Base-by-base conservation (phyloP, 495 filamentous ascomycete species). In the Penicillium robsamsonii region DNA sequence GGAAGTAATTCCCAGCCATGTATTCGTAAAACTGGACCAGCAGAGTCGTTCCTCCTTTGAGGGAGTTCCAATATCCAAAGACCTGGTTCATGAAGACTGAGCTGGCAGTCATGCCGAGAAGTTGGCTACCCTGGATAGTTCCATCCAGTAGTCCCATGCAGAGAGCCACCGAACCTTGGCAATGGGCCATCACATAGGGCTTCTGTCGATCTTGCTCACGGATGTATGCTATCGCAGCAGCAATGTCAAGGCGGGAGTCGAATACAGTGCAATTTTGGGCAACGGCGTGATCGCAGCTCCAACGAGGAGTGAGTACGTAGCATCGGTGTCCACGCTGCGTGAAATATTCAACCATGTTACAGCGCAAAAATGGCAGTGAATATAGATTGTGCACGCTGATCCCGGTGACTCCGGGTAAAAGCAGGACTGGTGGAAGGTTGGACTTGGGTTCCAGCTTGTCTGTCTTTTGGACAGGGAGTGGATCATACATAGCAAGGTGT, bases 41-140 rank as follows among this genome's bases (percentile, higher is more conserved):
- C 5, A 84, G 55, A 0, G 81, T 80, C 1, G 75, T 70, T 38
- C 67, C 64, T 30, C 79, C 79, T 70, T 88, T 88, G 56, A 79
- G 62, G 61, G 81, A 72, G 64, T 89, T 88, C 58, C 81, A 67
- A 5, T 71, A 72, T 29, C 67, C 70, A 74, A 82, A 88, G 35
- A 81, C 72, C 7, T 84, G 84, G 64, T 86, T 81, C 68, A 85
- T 79, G 72, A 89, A 87, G 2, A 88, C 85, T 31, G 86, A 80
- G 35, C 77, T 82, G 57, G 78, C 80, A 1, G 81, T 84, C 42
- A 88, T 70, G n/a, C 86, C 86, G 77, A 61, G 45, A 7, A 66
- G 13, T 4, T 59, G 48, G 5, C n/a, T 44, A 15, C 51, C 24
- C 4, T 57, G 20, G 57, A 88, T 84, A 0, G 79, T 82, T 44